Base-by-base conservation (phyloP, 768 basidiomycete genomes). In the Trametes villosa region DNA sequence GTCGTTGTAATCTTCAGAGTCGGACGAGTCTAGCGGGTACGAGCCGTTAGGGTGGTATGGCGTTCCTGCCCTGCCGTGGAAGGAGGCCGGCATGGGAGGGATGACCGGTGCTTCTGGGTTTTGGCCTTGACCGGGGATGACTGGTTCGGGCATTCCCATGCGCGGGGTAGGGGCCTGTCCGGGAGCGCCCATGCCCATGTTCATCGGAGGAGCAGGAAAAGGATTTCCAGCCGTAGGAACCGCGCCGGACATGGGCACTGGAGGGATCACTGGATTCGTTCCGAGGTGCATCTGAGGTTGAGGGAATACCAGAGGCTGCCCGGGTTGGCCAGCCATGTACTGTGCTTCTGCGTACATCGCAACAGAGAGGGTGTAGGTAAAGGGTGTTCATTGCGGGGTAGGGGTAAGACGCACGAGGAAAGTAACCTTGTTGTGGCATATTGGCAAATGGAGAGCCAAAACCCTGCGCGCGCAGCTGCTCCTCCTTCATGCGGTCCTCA, bases 21-120 rank as follows among this genome's bases (percentile, higher is more conserved):
- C 27, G 3, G 62, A 47, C 9, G 46, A 47, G 31, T 34, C 33
- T n/a, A 33, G 42, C 1, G 47, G 54, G 8, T 29, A 22, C 1
- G 38, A 4, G 1, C 30, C 31, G 26, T 38, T 18, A 17, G 26
- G 54, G 18, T 60, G 59, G 15, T 58, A 56, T 31, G 66, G 59
- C 1, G 65, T 57, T 24, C 46, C 66, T 27, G 52, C 51, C 36
- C 63, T 51, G 6, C 55, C 55, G 36, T 41, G 40, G 15, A 33
- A 42, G n/a, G 45, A 40, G 30, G 52, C 4, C 7, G 61, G 61
- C 30, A 58, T 17, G 22, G 58, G 66, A 15, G 66, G 66, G 18
- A 67, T 58, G 33, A 67, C 63, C 7, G 66, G 66, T 29, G 45
- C 57, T 27, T 50, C 49, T 18, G 44, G 40, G 30, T 31, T 59